These are phyloP conservation scores for Dendrobium chrysotoxum DNA, from an alignment of 106 monocot genomes.

Conservation along the genomic window DNA sequence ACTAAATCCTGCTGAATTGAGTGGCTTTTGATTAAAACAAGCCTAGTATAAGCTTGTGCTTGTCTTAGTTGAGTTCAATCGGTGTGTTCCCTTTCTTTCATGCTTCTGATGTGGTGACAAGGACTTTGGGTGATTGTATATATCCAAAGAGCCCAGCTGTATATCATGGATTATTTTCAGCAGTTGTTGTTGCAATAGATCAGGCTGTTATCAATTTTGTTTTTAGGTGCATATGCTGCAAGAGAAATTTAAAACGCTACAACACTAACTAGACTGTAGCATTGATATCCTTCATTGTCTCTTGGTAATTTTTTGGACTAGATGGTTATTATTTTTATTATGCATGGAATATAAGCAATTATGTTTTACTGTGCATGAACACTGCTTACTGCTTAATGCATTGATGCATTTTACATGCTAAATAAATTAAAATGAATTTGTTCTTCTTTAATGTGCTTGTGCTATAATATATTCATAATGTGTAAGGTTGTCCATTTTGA, in stretches of 20 bases:
- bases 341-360: neutral
- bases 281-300: constrained; percentile 63
- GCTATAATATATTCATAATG: no score
- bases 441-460: no score
- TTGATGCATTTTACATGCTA: neutral
- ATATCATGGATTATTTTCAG: constrained; percentile 54
- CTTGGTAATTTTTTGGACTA: constrained; percentile 51
- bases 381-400: neutral
- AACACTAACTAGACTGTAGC: constrained; percentile 46
- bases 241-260: constrained; percentile 36
- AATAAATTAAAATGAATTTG: neutral
- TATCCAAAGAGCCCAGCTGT: constrained; percentile 77
- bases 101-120: constrained; percentile 53
- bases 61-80: no score
- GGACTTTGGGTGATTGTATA: constrained; percentile 26
- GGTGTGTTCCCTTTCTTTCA: constrained; percentile 8
- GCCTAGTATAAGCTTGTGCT: no score
- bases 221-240: constrained; percentile 88
- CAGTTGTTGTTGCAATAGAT: constrained; percentile 54
- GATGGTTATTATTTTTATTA: neutral
- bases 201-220: constrained; percentile 69
- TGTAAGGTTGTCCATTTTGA: no score
- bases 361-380: neutral
- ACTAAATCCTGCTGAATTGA: no score
- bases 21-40: no score